Percentiles rank a stretch among this genome's conserved stretches.
These are phyloP conservation scores for Ogataea nitratoaversa DNA, from an alignment of 805 yeast species.

Conservation along the genomic window DNA sequence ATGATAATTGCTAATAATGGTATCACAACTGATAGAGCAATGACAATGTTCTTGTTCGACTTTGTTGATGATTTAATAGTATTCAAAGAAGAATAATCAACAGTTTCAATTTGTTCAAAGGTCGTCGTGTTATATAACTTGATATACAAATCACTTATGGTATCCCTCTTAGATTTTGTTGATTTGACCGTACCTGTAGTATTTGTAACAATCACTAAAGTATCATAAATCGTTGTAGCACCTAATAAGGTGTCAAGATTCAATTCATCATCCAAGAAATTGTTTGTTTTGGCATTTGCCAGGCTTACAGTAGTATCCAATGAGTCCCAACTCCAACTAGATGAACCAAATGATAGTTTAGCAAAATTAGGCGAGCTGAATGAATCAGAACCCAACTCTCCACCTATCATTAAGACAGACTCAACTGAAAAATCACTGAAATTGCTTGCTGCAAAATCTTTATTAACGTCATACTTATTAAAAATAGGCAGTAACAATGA, in stretches of 20 bases:
- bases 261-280: constrained; percentile 19
- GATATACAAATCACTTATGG: constrained; percentile 28
- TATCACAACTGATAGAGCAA: constrained; percentile 43
- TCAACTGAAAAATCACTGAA: constrained; percentile 32
- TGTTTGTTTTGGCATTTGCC: constrained; percentile 22
- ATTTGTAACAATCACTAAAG: constrained; percentile 40
- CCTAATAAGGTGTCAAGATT: constrained; percentile 34
- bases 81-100: constrained; percentile 28
- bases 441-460: constrained; percentile 20
- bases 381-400: constrained; percentile 37
- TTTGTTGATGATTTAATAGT: constrained; percentile 6
- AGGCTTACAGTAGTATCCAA: constrained; percentile 23
- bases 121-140: constrained; percentile 39
- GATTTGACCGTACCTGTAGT: constrained; percentile 5
- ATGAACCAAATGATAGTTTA: constrained; percentile 33
- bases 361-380: constrained; percentile 41
- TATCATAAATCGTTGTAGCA: constrained; percentile 48
- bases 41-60: constrained; percentile 30
- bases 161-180: constrained; percentile 17
- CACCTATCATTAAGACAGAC: constrained; percentile 58
- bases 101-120: constrained; percentile 30
- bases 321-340: constrained; percentile 43
- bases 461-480: constrained; percentile 21
- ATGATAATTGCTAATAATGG: constrained; percentile 38
- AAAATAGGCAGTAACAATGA: constrained; percentile 57